Evolutionary conservation across 306 rosid species (phyloP).

Genomic region (Pachyrhizus erosus): DNA sequence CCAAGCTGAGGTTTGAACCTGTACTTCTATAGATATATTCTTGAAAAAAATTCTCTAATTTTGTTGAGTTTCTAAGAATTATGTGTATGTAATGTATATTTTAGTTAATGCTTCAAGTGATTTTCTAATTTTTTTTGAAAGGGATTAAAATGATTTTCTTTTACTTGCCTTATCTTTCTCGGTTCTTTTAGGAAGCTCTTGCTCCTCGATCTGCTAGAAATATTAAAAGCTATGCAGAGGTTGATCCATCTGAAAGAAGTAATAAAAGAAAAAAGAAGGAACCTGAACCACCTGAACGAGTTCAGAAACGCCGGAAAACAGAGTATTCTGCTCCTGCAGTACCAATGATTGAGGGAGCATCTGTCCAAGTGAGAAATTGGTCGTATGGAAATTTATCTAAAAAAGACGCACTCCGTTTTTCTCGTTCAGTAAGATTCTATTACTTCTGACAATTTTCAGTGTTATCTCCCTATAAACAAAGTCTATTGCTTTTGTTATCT

Average conservation of each 20-base stretch:
- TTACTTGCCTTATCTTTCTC: neutral
- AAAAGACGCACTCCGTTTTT: slow-evolving; percentile 86
- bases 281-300: slow-evolving; percentile 78
- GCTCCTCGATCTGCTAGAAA: slow-evolving; percentile 96
- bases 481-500: slow-evolving; percentile 20
- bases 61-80: neutral
- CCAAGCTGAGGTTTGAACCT: slow-evolving; percentile 85
- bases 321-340: slow-evolving; percentile 71
- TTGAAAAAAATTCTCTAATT: neutral
- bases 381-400: slow-evolving; percentile 90
- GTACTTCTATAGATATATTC: neutral
- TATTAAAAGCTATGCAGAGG: slow-evolving; percentile 92
- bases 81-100: slow-evolving; percentile 10
- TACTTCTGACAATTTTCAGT: neutral
- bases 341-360: slow-evolving; percentile 93
- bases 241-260: slow-evolving; percentile 73
- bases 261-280: slow-evolving; percentile 93
- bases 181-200: slow-evolving; percentile 73
- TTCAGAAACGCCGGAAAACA: slow-evolving; percentile 79
- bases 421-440: slow-evolving; percentile 77
- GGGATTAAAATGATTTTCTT: neutral
- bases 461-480: neutral
- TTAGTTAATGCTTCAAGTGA: slow-evolving; percentile 16
- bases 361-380: slow-evolving; percentile 93
- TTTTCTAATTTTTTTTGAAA: too few relatives aligned